Evolutionary conservation across 164 flowering plant genomes (phyloP).

Genomic region (Dillenia turbinata): DNA sequence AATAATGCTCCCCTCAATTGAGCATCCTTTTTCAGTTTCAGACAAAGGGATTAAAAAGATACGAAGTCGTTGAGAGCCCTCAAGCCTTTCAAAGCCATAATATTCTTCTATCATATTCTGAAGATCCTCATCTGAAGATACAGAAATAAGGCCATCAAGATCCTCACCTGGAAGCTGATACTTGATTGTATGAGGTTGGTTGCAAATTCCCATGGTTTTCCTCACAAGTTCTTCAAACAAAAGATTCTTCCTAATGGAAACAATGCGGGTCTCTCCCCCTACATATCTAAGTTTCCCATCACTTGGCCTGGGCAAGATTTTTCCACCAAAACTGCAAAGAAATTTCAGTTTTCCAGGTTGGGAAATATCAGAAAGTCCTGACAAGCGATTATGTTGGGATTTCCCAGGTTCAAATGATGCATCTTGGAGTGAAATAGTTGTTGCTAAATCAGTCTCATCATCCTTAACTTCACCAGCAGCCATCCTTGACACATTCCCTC

Average conservation of each 20-base stretch:
- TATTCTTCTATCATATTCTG: conserved; percentile 86
- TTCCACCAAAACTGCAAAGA: conserved; percentile 90
- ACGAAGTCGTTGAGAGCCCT: conserved; percentile 52
- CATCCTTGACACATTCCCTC: conserved; percentile 16
- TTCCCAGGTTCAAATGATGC: conserved; percentile 28
- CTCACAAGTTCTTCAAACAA: conserved; percentile 45
- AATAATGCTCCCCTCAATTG: conserved; percentile 31
- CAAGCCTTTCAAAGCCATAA: conserved; percentile 46
- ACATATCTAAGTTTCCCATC: conserved; percentile 88
- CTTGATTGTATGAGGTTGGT: conserved; percentile 60
- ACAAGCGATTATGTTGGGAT: conserved; percentile 17
- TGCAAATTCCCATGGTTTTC: conserved; percentile 57
- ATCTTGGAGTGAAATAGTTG: conserved; percentile 16
- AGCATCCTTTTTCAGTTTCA: conserved; percentile 47
- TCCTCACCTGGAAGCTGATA: conserved; percentile 96
- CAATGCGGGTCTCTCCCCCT: conserved; percentile 82
- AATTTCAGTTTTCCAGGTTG: conserved; percentile 55
- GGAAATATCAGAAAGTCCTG: conserved; percentile 30
- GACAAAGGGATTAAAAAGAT: conserved; percentile 50
- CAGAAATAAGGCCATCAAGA: conserved; percentile 84
- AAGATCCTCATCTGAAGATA: conserved; percentile 82
- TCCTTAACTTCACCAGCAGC: conserved; percentile 16
- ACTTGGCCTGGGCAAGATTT: conserved; percentile 70
- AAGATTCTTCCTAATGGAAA: conserved; percentile 46
- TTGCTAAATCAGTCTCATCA: conserved; percentile 16